A percentile compares a stretch with the other conserved stretches of the same genome.
These are phyloP conservation scores for Malassezia brasiliensis DNA, from an alignment of 1,284 basidiomycete species.

Conservation along the genomic window DNA sequence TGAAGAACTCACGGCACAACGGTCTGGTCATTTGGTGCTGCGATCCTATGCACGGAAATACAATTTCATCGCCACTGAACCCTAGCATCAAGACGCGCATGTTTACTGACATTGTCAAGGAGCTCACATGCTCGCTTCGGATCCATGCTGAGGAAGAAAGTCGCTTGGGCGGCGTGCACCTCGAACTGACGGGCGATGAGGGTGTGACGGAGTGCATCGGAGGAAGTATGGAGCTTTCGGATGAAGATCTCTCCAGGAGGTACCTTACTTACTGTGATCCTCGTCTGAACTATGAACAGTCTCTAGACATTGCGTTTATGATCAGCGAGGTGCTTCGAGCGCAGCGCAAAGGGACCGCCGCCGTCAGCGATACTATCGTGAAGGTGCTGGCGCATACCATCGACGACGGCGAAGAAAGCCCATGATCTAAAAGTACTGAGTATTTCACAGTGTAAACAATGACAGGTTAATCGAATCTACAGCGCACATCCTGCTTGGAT, in stretches of 20 bases:
- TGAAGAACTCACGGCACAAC: slow-evolving; percentile 64
- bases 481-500: no score
- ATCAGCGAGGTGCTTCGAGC: slow-evolving; percentile 36
- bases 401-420: not conserved
- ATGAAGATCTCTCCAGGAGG: slow-evolving; percentile 53
- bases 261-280: slow-evolving; percentile 50
- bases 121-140: slow-evolving; percentile 69
- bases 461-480: no score
- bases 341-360: slow-evolving; percentile 23
- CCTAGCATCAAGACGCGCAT: slow-evolving; percentile 58
- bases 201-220: slow-evolving; percentile 65
- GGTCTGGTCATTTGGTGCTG: slow-evolving; percentile 78
- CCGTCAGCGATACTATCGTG: not conserved
- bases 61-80: slow-evolving; percentile 35
- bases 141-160: slow-evolving; percentile 54
- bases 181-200: slow-evolving; percentile 92
- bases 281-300: slow-evolving; percentile 55
- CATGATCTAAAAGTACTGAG: no score
- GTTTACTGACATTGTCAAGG: slow-evolving; percentile 80
- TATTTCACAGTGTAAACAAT: no score
- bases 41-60: slow-evolving; percentile 93
- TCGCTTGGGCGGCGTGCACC: slow-evolving; percentile 81
- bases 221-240: slow-evolving; percentile 55
- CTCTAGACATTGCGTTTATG: slow-evolving; percentile 48
- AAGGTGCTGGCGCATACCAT: slow-evolving; percentile 1